These are phyloP conservation scores for Albatrellus ellisii DNA, from an alignment of 768 basidiomycete genomes.

Conservation along the genomic window DNA sequence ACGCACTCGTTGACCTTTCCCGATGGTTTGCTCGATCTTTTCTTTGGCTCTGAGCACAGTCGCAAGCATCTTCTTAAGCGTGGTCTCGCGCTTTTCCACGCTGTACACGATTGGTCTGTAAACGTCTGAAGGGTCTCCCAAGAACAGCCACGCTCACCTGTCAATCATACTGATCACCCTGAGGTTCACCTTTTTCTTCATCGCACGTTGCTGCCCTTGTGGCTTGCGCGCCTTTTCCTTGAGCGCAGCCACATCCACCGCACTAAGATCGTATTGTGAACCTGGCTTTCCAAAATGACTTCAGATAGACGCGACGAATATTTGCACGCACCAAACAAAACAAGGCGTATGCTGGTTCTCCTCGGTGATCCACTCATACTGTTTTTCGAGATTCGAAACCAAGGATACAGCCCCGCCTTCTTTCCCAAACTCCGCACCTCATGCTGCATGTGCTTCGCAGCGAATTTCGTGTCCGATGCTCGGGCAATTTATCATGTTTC, in stretches of 20 bases:
- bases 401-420: no score
- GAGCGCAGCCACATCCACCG: slow-evolving; percentile 46
- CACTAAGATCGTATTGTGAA: slow-evolving; percentile 68
- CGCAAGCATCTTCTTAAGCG: slow-evolving; percentile 76
- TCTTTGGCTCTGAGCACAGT: slow-evolving; percentile 85
- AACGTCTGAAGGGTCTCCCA: slow-evolving; percentile 5
- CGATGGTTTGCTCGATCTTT: slow-evolving; percentile 91
- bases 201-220: slow-evolving; percentile 62
- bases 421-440: no score
- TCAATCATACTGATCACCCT: slow-evolving; percentile 96
- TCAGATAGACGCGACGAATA: no score
- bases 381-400: no score
- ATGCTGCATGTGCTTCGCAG: slow-evolving; percentile 55
- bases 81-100: slow-evolving; percentile 85
- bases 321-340: neutral
- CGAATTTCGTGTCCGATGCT: slow-evolving; percentile 59
- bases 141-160: slow-evolving; percentile 35
- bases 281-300: slow-evolving; percentile 78
- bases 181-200: slow-evolving; percentile 93
- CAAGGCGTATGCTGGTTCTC: slow-evolving; percentile 61
- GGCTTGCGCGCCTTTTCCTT: slow-evolving; percentile 59
- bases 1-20: slow-evolving; percentile 84
- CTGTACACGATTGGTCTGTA: slow-evolving; percentile 25
- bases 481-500: slow-evolving; percentile 77
- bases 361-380: slow-evolving; percentile 78